Base-by-base conservation (phyloP, 306 rosid species). In the Glycine tomentella region DNA sequence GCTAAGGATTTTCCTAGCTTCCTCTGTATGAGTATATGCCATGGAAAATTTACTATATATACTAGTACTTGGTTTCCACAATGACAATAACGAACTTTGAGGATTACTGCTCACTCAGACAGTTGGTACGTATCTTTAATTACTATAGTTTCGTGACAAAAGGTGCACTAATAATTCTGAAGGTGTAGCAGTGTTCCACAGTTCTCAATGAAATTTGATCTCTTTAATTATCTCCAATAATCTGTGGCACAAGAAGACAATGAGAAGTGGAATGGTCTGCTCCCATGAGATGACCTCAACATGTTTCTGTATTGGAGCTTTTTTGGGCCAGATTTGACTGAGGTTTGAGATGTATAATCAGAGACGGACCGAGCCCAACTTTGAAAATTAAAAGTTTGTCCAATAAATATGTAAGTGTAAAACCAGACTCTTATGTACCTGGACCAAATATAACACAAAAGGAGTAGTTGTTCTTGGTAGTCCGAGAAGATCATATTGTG, bases 101-200 rank as follows among this genome's bases (percentile, higher is more conserved):
- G 42, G 42, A 14, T 13, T 36, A 55, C 15, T 72, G 51, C 34
- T 55, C 11, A 34, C 64, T 56, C 52, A 34, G 4, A 72, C 6
- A 4, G 6, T 38, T 38, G 44, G 44, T 5, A 25, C 31, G 31
- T 25, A 48, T 25, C 56, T 36, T 50, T 45, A 75, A 45, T 75
- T 36, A 1, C 14, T 63, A 12, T 15, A 36, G 12, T 38, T 63
- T 61, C 20, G 4, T 61, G 58, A 69, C 74, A 80, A 62, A 80
- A 81, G 49, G 65, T 74, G 15, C 33, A 8, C 52, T 42, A 73
- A 81, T 74, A 75, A 81, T 81, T 81, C n/a, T 65, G 33, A 62
- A 71, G 45, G 33, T 45, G 31, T 11, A 48, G 16, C 51, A 45
- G 16, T 59, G 15, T 48, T 38, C 63, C 44, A 70, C 42, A 69